Conservation (phyloP, 768 basidiomycete species). For the Mycena galopus region DNA sequence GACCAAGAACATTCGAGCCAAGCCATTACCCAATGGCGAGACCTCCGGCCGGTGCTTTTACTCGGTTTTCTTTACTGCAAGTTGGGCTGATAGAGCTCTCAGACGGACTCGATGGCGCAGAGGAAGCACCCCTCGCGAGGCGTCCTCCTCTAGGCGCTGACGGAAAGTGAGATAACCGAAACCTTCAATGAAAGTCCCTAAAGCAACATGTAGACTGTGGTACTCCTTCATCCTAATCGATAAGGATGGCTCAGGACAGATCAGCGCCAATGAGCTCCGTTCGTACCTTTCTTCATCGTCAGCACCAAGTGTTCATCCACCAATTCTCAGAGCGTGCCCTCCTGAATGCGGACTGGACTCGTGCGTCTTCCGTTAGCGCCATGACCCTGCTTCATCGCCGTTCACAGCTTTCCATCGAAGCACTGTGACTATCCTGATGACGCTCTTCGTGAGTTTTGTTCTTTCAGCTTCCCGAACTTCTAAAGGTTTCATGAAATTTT, state of each 20-base stretch:
- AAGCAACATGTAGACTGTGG: not conserved
- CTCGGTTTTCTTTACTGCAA: not conserved
- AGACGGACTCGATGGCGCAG: not conserved
- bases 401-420: slow-evolving; percentile 5
- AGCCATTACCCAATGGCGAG: not conserved
- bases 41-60: not conserved
- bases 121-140: not conserved
- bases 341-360: not conserved
- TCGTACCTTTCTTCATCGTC: not conserved
- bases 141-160: not conserved
- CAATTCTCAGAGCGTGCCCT: not conserved
- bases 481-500: not conserved
- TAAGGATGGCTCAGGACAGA: not conserved
- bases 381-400: not conserved
- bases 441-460: not conserved
- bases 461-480: not conserved
- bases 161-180: not conserved
- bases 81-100: not conserved
- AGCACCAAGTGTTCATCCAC: not conserved
- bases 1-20: not conserved
- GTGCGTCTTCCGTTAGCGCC: not conserved
- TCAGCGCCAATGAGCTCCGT: not conserved
- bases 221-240: not conserved
- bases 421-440: not conserved
- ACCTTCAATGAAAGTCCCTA: not conserved